Percentiles rank a stretch among this genome's conserved stretches.
These are phyloP conservation scores for Chytriomyces hyalinus DNA, from an alignment of 192 early-diverging fungal species.

Conservation along the genomic window DNA sequence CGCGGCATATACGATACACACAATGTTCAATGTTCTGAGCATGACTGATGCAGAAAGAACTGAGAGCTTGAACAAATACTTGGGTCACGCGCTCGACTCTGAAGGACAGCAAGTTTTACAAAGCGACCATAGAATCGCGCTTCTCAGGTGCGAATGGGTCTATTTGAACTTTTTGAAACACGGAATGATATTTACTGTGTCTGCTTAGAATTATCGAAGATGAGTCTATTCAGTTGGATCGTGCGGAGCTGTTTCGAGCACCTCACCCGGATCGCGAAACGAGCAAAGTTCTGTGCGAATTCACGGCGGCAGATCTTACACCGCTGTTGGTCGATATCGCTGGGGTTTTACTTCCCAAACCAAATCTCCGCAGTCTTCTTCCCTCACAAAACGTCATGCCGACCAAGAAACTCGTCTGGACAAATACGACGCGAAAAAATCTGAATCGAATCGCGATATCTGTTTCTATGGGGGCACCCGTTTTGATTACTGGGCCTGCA, in stretches of 20 bases:
- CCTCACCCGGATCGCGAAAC: conserved; percentile 10
- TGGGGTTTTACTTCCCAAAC: conserved; percentile 22
- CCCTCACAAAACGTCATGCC: background rate
- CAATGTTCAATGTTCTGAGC: conserved; percentile 42
- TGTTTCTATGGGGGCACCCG: conserved; percentile 82
- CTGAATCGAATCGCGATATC: conserved; percentile 83
- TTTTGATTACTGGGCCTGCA: conserved; percentile 82
- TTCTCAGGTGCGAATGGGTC: conserved; percentile 19
- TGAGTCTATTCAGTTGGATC: background rate
- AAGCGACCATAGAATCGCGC: background rate
- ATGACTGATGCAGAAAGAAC: conserved; percentile 49
- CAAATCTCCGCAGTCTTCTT: conserved; percentile 18
- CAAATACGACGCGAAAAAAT: conserved; percentile 76
- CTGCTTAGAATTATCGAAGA: conserved; percentile 26
- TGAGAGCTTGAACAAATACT: conserved; percentile 29
- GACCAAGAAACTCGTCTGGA: conserved; percentile 67
- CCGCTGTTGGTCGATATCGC: conserved; percentile 32
- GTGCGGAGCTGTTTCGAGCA: conserved; percentile 24
- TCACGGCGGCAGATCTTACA: conserved; percentile 17
- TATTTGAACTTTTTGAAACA: conserved; percentile 15
- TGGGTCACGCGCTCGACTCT: background rate
- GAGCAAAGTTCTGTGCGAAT: background rate
- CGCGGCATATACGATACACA: conserved; percentile 42
- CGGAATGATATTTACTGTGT: conserved; percentile 29
- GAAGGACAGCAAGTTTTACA: background rate